Evolutionary conservation across 2,329 filamentous ascomycete genomes (phyloP), one percentile per base, ranked within the genome.

Genomic region (Sporothrix pallida): DNA sequence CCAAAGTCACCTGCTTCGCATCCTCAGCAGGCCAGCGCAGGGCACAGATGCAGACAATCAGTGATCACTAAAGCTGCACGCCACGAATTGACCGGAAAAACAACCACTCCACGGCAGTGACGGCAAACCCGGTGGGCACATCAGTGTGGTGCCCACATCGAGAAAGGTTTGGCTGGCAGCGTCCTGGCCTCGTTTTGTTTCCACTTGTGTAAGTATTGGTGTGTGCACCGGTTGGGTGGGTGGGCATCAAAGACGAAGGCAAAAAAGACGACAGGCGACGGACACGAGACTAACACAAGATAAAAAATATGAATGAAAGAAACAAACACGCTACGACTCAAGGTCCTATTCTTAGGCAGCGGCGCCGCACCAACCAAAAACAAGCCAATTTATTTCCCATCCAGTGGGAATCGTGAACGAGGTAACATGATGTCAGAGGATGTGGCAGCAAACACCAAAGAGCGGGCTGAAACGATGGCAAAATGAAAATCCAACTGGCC

Each of bases 391-490:
- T 54, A 72, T 65, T 72, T 72, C 48, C 71, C 60, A 46, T 67
- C 31, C 37, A 31, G 60, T 31, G 71, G 71, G 71, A 56, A 48
- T 37, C 71, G n/a, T 65, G n/a, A 46, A 68, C n/a, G 37, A 13
- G 48, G 31, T 37, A 31, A 46, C 71, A 68, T 72, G 42, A 68
- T 72, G 62, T 68, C 52, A 68, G 71, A 72, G 62, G 37, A 68
- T 68, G 37, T 72, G 60, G 70, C 44, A 71, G 70, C 31, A 62
- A 54, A 42, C 10, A 52, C 26, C 23, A 52, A 15, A 31, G n/a
- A 15, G 52, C 54, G 54, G 69, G 13, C 20, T 20, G 69, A n/a
- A 31, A 37, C n/a, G 69, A 37, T 37, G 31, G 2, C 31, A 37
- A 37, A 37, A 37, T 37, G 31, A 37, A 37, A 7, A 1, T 5